Evolutionary conservation across 768 basidiomycete genomes (phyloP), one percentile per base, ranked within the genome.

Genomic region (Termitomyces sp.): DNA sequence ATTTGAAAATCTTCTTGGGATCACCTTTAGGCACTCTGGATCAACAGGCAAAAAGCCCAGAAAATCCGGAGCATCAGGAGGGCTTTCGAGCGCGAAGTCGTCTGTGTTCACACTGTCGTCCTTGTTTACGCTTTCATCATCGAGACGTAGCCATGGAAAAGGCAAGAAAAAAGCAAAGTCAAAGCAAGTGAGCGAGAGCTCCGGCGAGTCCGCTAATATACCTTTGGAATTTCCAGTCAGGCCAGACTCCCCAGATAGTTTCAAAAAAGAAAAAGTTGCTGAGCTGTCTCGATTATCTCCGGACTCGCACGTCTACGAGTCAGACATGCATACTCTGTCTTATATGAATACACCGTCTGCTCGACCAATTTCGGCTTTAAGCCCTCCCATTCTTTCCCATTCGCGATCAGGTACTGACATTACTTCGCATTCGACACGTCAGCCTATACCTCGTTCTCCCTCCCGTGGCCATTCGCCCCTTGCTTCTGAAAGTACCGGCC

Each of bases 21-120:
- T 81, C 33, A 66, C 70, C 11, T 81, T 80, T 63, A 67, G 77
- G 34, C 77, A 79, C 66, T 78, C 79, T 4, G 71, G 61, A 57
- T 65, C 67, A 8, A 65, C 67, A 20, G 65, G 62, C 20, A 68
- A 57, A 36, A 70, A 63, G 41, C 54, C 54, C 12, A 45, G 68
- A 47, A 46, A n/a, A 54, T 48, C 58, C 48, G 7, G 57, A 57
- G 16, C 13, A 58, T 51, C 57, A 15, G 54, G 61, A 22, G 66
- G 54, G n/a, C 39, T 45, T 33, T 27, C 45, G 55, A 71, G 70
- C 59, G 55, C 68, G 20, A 67, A 67, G 24, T 70, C 71, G 11
- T 73, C 72, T 6, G 61, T 67, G 18, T 66, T 71, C 47, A 61
- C 63, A 4, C 41, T 61, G 11, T 66, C 66, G 27, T 65, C 61